Conservation (phyloP, 352 stramenopile species). For the Plasmopara muralis region DNA sequence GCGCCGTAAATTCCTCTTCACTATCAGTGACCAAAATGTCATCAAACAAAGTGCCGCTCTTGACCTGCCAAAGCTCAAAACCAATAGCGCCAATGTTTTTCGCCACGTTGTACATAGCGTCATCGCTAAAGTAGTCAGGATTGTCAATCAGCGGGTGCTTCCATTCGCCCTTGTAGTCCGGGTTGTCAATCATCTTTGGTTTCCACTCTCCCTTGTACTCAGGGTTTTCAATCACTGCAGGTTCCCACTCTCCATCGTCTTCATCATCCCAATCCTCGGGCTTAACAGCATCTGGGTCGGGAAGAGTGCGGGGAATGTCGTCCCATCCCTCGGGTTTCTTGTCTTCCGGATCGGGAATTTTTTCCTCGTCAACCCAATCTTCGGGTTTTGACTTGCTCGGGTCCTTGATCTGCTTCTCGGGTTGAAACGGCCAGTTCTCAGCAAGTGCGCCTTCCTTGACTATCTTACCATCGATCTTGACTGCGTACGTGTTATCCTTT, state of each 20-base stretch:
- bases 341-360: constrained; percentile 96
- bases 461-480: constrained; percentile 95
- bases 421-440: constrained; percentile 95
- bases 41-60: constrained; percentile 98
- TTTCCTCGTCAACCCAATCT: constrained; percentile 96
- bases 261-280: constrained; percentile 99
- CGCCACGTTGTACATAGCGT: constrained; percentile 92
- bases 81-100: constrained; percentile 95
- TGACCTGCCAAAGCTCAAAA: constrained; percentile 99
- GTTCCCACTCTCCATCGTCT: constrained; percentile 98
- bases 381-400: constrained; percentile 93
- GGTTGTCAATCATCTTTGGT: constrained; percentile 97
- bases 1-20: constrained; percentile 93
- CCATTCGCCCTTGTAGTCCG: constrained; percentile 98
- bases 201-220: constrained; percentile 98
- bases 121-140: constrained; percentile 95
- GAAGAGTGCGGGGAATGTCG: constrained; percentile 95
- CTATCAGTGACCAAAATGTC: constrained; percentile 98
- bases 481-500: constrained; percentile 96
- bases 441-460: constrained; percentile 88
- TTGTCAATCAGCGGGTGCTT: constrained; percentile 95
- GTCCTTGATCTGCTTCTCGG: constrained; percentile 96
- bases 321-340: constrained; percentile 98
- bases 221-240: constrained; percentile 92
- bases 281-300: constrained; percentile 95